A percentile compares a stretch with the other conserved stretches of the same genome.
phyloP scores from a whole-genome alignment of 805 yeast genomes.

The Starmerella apicola region DNA sequence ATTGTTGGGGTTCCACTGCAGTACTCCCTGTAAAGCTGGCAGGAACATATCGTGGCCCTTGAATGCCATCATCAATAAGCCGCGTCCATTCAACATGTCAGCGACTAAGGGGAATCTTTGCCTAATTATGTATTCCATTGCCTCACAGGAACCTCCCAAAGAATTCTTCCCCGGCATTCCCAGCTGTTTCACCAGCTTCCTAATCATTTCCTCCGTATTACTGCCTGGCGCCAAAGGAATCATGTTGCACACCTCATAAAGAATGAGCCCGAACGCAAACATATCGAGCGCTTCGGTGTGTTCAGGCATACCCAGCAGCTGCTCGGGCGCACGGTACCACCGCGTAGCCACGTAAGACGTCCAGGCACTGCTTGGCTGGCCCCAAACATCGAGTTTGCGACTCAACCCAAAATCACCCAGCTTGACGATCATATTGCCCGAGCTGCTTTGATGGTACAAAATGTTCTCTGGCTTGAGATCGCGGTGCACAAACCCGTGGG shows the following conservation, averaged over 20 bases:
- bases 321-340: slow-evolving; percentile 94
- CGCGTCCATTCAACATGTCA: not conserved
- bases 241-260: slow-evolving; percentile 60
- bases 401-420: slow-evolving; percentile 94
- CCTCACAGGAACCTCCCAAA: slow-evolving; percentile 14
- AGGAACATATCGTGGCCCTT: slow-evolving; percentile 20
- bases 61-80: not conserved
- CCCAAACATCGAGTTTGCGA: slow-evolving; percentile 35
- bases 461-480: slow-evolving; percentile 93
- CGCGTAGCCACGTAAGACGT: slow-evolving; percentile 89
- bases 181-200: slow-evolving; percentile 50
- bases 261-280: slow-evolving; percentile 86
- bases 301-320: slow-evolving; percentile 36
- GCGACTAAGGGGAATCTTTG: not conserved
- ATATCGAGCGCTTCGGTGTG: slow-evolving; percentile 76
- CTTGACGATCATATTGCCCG: slow-evolving; percentile 44
- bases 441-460: slow-evolving; percentile 48
- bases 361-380: slow-evolving; percentile 39
- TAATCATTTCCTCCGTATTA: slow-evolving; percentile 66
- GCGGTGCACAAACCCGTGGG: slow-evolving; percentile 59
- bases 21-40: slow-evolving; percentile 30
- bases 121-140: slow-evolving; percentile 14
- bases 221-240: slow-evolving; percentile 76
- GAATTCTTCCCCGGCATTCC: slow-evolving; percentile 52
- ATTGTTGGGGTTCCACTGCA: slow-evolving; percentile 64